phyloP scores from a whole-genome alignment of 345 rosid species.

The Eucalyptus albens region DNA sequence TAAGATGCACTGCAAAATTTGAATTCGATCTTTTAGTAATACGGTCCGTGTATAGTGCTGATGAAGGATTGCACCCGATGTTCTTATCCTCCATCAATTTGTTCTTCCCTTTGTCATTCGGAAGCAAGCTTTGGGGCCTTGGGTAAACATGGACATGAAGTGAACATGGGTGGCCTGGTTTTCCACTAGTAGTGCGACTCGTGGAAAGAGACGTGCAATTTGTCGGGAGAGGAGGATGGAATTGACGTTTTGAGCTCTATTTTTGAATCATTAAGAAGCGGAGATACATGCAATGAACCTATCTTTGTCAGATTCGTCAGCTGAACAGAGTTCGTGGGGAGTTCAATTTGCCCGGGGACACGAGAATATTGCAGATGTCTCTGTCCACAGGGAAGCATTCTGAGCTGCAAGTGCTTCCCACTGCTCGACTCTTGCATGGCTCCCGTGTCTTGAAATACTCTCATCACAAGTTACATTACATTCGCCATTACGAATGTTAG shows the following conservation, averaged over 20 bases:
- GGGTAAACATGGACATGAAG: neutral
- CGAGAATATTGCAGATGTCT: neutral
- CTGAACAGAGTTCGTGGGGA: neutral
- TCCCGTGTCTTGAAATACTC: neutral
- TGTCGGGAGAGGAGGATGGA: neutral
- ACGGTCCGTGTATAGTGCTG: neutral
- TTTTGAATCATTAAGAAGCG: neutral
- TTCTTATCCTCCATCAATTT: neutral
- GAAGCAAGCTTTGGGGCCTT: neutral
- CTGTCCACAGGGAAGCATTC: neutral
- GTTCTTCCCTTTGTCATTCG: fast-evolving
- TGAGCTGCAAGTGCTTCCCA: neutral
- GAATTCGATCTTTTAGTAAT: neutral
- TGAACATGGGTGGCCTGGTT: neutral
- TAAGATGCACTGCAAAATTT: neutral
- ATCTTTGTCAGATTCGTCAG: neutral
- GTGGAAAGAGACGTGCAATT: neutral
- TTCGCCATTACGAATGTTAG: neutral
- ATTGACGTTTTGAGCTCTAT: neutral
- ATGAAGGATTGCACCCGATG: neutral
- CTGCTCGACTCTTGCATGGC: neutral
- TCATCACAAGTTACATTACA: neutral
- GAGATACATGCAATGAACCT: neutral
- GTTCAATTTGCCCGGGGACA: neutral
- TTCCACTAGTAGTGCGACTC: fast-evolving